A percentile compares a stretch with the other conserved stretches of the same genome.
phyloP scores from a whole-genome alignment of 2,329 filamentous ascomycete species.

The Fusarium falciforme region DNA sequence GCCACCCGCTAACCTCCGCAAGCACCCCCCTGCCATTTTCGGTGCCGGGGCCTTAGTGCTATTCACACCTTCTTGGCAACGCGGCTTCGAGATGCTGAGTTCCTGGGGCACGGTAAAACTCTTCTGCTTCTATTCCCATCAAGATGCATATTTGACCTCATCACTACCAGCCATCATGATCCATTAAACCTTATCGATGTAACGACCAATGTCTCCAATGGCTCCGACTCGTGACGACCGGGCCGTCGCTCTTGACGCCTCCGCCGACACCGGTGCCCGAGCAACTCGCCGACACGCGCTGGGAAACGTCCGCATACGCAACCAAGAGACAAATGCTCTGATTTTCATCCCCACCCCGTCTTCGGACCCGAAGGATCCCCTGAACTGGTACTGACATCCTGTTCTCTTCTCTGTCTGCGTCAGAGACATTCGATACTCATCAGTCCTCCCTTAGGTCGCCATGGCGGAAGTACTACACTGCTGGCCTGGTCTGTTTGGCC shows the following conservation, averaged over 20 bases:
- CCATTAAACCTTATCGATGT: neutral
- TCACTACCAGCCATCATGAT: neutral
- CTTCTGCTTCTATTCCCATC: neutral
- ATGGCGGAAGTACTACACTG: slow-evolving; percentile 62
- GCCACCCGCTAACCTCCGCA: slow-evolving; percentile 6
- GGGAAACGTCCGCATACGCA: slow-evolving; percentile 56
- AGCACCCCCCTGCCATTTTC: neutral
- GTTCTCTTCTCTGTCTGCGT: neutral
- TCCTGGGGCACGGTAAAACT: neutral
- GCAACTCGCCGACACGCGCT: slow-evolving; percentile 45
- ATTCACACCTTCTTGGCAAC: neutral
- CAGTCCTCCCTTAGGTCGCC: slow-evolving; percentile 49
- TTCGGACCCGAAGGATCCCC: slow-evolving; percentile 44
- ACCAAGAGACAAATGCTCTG: slow-evolving; percentile 34
- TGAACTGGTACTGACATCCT: slow-evolving; percentile 58
- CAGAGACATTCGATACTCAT: slow-evolving; percentile 7
- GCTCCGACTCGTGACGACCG: neutral
- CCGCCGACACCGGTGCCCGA: slow-evolving; percentile 5
- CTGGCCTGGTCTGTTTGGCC: slow-evolving; percentile 61
- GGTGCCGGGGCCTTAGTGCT: neutral
- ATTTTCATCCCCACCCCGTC: slow-evolving; percentile 33
- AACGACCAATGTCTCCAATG: neutral
- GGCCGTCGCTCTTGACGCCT: neutral
- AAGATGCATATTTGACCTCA: neutral
- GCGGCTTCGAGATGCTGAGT: neutral